phyloP scores from a whole-genome alignment of 495 filamentous ascomycete species.

The Penicillium crystallinum region DNA sequence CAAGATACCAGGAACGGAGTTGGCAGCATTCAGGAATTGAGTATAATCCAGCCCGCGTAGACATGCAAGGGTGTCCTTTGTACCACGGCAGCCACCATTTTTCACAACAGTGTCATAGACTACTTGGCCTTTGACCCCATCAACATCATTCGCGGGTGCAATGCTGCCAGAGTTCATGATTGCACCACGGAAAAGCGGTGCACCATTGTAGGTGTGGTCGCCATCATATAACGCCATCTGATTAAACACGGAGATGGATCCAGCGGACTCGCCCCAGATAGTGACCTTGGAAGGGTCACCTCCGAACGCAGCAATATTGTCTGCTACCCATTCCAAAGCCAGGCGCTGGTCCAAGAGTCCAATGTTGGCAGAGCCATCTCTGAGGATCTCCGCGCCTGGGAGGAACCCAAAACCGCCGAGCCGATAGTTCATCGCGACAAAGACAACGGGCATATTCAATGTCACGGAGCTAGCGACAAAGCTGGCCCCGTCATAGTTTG shows the following conservation, averaged over 20 bases:
- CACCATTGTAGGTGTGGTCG: slow-evolving; percentile 62
- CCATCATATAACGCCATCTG: slow-evolving; percentile 67
- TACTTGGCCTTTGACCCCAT: slow-evolving; percentile 56
- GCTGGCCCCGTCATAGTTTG: slow-evolving; percentile 53
- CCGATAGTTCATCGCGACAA: slow-evolving; percentile 74
- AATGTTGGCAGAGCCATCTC: slow-evolving; percentile 56
- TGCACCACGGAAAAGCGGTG: slow-evolving; percentile 61
- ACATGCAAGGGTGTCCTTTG: slow-evolving; percentile 56
- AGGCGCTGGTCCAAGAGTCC: slow-evolving; percentile 50
- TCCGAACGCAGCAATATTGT: slow-evolving; percentile 54
- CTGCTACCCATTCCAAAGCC: slow-evolving; percentile 48
- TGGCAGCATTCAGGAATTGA: slow-evolving; percentile 57
- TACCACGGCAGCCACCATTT: slow-evolving; percentile 52
- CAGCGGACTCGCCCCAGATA: slow-evolving; percentile 71
- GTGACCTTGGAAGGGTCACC: slow-evolving; percentile 59
- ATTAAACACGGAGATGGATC: slow-evolving; percentile 64
- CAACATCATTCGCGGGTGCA: slow-evolving; percentile 58
- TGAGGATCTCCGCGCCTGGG: slow-evolving; percentile 60
- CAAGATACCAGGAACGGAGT: slow-evolving; percentile 59
- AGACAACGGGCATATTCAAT: slow-evolving; percentile 58
- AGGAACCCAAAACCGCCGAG: slow-evolving; percentile 71
- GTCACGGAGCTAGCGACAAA: slow-evolving; percentile 49
- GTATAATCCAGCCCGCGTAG: slow-evolving; percentile 55
- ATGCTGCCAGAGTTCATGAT: slow-evolving; percentile 71
- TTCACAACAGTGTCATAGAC: slow-evolving; percentile 60